A percentile compares a stretch with the other conserved stretches of the same genome.
phyloP scores from a whole-genome alignment of 2,329 filamentous ascomycete species.

The Penicillium sp. region DNA sequence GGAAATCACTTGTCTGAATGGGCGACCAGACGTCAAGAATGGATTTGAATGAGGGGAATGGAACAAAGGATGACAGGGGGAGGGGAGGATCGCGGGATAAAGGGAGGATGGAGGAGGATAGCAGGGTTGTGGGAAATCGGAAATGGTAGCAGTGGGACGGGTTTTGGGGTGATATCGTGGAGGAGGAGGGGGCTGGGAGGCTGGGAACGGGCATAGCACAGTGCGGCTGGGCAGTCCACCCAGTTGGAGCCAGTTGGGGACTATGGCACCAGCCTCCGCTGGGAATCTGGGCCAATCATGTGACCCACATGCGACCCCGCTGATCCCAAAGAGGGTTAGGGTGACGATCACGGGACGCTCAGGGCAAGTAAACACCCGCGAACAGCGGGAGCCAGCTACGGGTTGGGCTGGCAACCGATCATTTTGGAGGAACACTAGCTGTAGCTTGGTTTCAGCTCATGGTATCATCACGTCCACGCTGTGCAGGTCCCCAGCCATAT shows the following conservation, averaged over 20 bases:
- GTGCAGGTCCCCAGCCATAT: neutral
- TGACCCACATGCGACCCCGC: neutral
- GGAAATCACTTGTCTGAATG: neutral
- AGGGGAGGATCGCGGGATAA: constrained; percentile 1
- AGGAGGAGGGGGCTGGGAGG: constrained; percentile 33
- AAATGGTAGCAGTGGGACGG: constrained; percentile 10
- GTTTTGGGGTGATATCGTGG: constrained; percentile 25
- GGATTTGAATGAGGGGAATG: neutral
- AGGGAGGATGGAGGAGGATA: constrained; percentile 16
- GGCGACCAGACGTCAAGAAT: neutral
- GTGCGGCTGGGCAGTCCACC: constrained; percentile 20
- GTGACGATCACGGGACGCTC: constrained; percentile 27
- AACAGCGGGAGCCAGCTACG: constrained; percentile 15
- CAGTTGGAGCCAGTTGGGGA: neutral
- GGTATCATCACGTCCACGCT: neutral
- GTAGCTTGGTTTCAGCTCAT: constrained; percentile 5
- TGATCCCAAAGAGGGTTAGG: constrained; percentile 18
- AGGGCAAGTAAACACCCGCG: constrained; percentile 31
- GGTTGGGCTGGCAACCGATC: constrained; percentile 32
- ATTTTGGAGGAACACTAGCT: neutral
- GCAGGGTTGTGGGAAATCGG: constrained; percentile 15
- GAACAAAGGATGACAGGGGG: neutral
- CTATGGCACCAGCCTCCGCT: constrained; percentile 23
- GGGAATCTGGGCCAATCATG: constrained; percentile 21
- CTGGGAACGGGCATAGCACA: constrained; percentile 31